These are phyloP conservation scores for Elsinoe batatas DNA, from an alignment of 2,329 filamentous ascomycete genomes.

Conservation along the genomic window DNA sequence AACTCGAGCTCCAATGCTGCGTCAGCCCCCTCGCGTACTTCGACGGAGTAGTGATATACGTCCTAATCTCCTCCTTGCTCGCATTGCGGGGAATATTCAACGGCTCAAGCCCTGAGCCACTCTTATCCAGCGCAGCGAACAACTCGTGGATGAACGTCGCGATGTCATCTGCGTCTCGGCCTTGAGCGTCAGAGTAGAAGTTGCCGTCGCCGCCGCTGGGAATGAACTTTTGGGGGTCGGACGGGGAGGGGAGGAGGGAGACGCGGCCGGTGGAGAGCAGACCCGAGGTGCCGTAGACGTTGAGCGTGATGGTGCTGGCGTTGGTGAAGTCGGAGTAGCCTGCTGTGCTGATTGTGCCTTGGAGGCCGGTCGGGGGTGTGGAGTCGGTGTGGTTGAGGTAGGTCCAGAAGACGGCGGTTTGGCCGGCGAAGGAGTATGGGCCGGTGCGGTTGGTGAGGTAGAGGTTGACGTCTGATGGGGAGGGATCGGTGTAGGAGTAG, in stretches of 20 bases:
- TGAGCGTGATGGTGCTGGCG: slow-evolving; percentile 43
- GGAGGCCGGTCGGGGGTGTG: slow-evolving; percentile 34
- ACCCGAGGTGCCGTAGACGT: slow-evolving; percentile 49
- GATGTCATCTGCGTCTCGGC: slow-evolving; percentile 37
- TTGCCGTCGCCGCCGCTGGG: slow-evolving; percentile 5
- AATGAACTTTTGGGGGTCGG: background rate
- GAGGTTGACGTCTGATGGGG: slow-evolving; percentile 3
- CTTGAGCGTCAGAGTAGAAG: slow-evolving; percentile 39
- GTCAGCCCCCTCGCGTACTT: slow-evolving; percentile 42
- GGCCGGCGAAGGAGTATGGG: slow-evolving; percentile 30
- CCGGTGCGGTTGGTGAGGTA: slow-evolving; percentile 13
- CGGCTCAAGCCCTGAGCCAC: slow-evolving; percentile 33
- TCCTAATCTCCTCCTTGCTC: slow-evolving; percentile 39
- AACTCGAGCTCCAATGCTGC: slow-evolving; percentile 46
- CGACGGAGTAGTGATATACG: slow-evolving; percentile 41
- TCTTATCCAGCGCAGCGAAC: slow-evolving; percentile 36
- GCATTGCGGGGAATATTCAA: slow-evolving; percentile 40
- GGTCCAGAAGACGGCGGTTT: slow-evolving; percentile 46
- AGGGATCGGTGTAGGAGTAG: slow-evolving; percentile 11
- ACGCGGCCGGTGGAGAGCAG: slow-evolving; percentile 37
- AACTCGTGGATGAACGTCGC: slow-evolving; percentile 43
- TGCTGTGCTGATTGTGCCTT: slow-evolving; percentile 31
- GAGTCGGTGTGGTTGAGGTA: slow-evolving; percentile 47
- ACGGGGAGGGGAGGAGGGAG: background rate
- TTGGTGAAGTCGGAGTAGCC: slow-evolving; percentile 26